Conservation (phyloP, 2,329 filamentous ascomycete species). For the Fusarium albosuccineum region DNA sequence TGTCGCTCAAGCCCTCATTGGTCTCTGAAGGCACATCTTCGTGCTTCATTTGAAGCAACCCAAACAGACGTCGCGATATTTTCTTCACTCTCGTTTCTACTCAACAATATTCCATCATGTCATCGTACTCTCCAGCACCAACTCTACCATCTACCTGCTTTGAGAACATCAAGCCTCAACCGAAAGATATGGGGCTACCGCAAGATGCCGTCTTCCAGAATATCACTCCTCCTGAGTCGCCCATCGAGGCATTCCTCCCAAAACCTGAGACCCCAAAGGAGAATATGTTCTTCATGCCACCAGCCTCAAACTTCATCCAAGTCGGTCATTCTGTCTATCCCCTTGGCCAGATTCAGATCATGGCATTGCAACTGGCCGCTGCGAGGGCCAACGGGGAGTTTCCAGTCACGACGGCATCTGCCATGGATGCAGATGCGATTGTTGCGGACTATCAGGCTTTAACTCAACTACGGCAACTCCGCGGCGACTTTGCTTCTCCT, state of each 20-base stretch:
- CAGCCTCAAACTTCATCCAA: background rate
- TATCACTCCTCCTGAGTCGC: slow-evolving; percentile 40
- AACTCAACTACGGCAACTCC: slow-evolving; percentile 45
- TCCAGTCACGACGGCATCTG: slow-evolving; percentile 48
- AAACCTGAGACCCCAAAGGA: slow-evolving; percentile 5
- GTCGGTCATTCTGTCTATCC: slow-evolving; percentile 13
- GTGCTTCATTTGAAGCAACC: slow-evolving; percentile 1
- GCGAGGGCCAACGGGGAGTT: slow-evolving; percentile 50
- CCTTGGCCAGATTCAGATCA: slow-evolving; percentile 43
- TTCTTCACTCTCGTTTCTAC: background rate
- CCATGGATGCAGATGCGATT: slow-evolving; percentile 43
- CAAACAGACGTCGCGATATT: background rate
- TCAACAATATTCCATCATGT: slow-evolving; percentile 6
- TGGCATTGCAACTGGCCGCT: too few relatives aligned
- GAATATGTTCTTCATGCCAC: background rate
- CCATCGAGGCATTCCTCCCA: slow-evolving; percentile 27
- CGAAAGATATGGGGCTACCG: too few relatives aligned
- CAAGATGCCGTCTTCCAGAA: slow-evolving; percentile 6
- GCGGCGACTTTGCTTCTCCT: slow-evolving; percentile 28
- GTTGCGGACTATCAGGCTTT: slow-evolving; percentile 52
- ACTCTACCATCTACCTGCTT: background rate
- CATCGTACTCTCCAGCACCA: background rate
- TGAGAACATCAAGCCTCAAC: background rate
- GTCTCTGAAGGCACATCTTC: background rate
- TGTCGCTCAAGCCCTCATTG: background rate